Conservation (phyloP, 495 filamentous ascomycete species). For the Venustampulla echinocandica region DNA sequence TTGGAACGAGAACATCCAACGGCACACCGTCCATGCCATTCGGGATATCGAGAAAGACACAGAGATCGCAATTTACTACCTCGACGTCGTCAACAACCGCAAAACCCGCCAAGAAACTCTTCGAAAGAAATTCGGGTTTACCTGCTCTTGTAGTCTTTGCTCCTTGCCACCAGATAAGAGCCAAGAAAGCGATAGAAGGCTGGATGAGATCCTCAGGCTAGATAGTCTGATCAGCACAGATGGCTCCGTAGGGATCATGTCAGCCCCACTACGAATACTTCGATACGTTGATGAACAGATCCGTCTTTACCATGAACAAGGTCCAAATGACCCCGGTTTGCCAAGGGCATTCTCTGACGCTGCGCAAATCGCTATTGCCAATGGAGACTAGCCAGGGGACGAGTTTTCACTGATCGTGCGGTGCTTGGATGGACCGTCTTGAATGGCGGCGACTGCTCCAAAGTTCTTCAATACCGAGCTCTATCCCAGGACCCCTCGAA, state of each 20-base stretch:
- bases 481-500: slow-evolving; percentile 17
- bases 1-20: slow-evolving; percentile 28
- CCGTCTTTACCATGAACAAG: slow-evolving; percentile 15
- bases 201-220: slow-evolving; percentile 16
- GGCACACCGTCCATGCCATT: slow-evolving; percentile 28
- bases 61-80: slow-evolving; percentile 31
- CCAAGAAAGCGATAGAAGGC: slow-evolving; percentile 23
- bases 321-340: slow-evolving; percentile 18
- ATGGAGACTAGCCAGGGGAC: slow-evolving; percentile 30
- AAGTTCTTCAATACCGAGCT: slow-evolving; percentile 3
- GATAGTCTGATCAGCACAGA: slow-evolving; percentile 17
- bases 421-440: slow-evolving; percentile 11
- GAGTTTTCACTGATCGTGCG: slow-evolving; percentile 29
- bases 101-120: slow-evolving; percentile 18
- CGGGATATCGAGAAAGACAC: slow-evolving; percentile 26
- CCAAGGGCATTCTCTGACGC: slow-evolving; percentile 23
- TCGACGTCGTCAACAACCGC: slow-evolving; percentile 15
- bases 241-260: slow-evolving; percentile 7
- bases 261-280: slow-evolving; percentile 12
- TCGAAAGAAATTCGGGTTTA: slow-evolving; percentile 26
- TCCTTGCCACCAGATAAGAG: slow-evolving; percentile 23
- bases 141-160: slow-evolving; percentile 28
- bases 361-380: slow-evolving; percentile 26
- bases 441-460: slow-evolving; percentile 15
- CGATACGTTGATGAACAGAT: slow-evolving; percentile 15